These are phyloP conservation scores for Macaranga tanarius DNA, from an alignment of 441 rosid species.

Conservation along the genomic window DNA sequence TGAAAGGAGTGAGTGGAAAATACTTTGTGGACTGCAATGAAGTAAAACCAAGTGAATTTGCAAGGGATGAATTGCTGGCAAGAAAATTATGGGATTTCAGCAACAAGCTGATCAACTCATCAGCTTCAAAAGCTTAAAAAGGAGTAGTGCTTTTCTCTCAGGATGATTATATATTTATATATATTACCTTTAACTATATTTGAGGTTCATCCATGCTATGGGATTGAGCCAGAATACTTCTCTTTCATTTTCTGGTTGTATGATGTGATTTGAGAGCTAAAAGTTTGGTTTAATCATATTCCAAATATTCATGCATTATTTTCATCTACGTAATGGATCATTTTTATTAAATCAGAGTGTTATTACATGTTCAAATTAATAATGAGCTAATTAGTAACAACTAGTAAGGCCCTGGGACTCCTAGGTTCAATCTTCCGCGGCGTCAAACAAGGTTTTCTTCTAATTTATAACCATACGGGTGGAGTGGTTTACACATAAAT, in stretches of 20 bases:
- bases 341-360: no score
- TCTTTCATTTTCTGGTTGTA: neutral
- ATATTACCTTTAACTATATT: neutral
- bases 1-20: constrained; percentile 67
- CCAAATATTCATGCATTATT: neutral
- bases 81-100: constrained; percentile 77
- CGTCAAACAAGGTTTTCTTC: no score
- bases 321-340: no score
- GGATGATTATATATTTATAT: neutral
- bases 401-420: no score
- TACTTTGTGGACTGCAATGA: constrained; percentile 82
- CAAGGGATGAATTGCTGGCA: constrained; percentile 56
- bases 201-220: constrained; percentile 1
- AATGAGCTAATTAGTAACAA: no score
- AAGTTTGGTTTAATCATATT: no score
- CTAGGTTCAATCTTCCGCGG: no score
- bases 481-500: no score
- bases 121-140: constrained; percentile 35
- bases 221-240: neutral
- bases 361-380: no score
- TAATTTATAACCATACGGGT: no score
- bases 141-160: neutral
- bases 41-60: constrained; percentile 49
- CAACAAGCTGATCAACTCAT: constrained; percentile 49
- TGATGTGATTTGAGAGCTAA: neutral